Base-by-base conservation (phyloP, 768 basidiomycete species). In the Tulasnella calospora region DNA sequence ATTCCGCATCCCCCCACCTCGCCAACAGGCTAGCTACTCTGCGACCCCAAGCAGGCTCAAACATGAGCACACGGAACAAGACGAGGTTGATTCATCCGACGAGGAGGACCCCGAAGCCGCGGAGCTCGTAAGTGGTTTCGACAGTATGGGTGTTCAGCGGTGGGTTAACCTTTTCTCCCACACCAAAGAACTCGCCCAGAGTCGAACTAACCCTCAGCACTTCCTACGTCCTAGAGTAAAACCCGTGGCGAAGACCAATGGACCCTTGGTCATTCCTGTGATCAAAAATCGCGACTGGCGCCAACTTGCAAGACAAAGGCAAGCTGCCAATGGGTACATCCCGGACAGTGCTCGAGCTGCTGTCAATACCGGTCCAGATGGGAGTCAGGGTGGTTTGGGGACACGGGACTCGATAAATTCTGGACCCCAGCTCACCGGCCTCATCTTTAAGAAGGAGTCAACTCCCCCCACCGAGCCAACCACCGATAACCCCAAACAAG, bases 241-340 rank as follows among this genome's bases (percentile, higher is more conserved):
- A 51, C 46, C 30, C 15, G 44, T 19, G 33, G 86, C 86, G 80
- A 86, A 83, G 73, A 84, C 88, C 15, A 83, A 89, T 55, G 89
- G 86, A 5, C 93, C 93, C 0, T 88, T 98, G 12, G 90, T 98
- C 47, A 99, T 99, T 69, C 91, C 96, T 21, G 87, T 94, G 0
- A 86, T 94, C 69, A 87, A 94, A 81, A 97, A 98, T 82, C 89
- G 90, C 36, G 96, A 99, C 83, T 99, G 97, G 97, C 87, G 94
- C 57, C 92, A 90, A 74, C 84, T 90, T 10, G 93, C 94, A 21
- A 87, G 92, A 57, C 91, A 89, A 83, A 87, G 92, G 79, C 82
- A 89, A 87, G 85, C 84, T 36, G 86, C 83, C 12, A 84, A 85
- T 17, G 87, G 89, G 61, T 95, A 89, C 81, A 86, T 94, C 12